Percentiles rank a stretch among this genome's conserved stretches.
Evolutionary conservation across 2,329 filamentous ascomycete species (phyloP).

Genomic region (Niveomyces coronatus): DNA sequence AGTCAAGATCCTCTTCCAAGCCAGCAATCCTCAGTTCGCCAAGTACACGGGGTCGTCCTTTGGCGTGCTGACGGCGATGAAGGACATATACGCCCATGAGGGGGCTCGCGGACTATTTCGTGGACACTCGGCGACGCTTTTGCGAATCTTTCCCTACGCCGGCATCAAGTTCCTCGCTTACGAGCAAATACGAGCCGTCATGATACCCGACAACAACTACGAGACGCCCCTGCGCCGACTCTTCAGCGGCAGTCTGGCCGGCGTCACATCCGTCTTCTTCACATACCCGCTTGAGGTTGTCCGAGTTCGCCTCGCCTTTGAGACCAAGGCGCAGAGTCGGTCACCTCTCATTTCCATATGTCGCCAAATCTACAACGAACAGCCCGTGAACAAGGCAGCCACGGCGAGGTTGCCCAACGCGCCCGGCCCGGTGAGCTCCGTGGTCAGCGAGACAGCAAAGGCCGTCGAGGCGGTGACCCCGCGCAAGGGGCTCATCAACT

Average conservation of each 20-base stretch:
- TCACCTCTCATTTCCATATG: conserved; percentile 69
- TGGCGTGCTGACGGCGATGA: conserved; percentile 72
- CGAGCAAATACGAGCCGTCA: conserved; percentile 75
- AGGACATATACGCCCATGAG: conserved; percentile 68
- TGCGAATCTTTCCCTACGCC: conserved; percentile 94
- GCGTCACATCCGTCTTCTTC: conserved; percentile 86
- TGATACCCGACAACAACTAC: conserved; percentile 62
- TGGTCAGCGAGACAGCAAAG: conserved; percentile 31
- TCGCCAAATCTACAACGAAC: conserved; percentile 77
- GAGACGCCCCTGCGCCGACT: conserved; percentile 75
- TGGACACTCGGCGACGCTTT: conserved; percentile 85
- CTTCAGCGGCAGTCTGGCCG: conserved; percentile 62
- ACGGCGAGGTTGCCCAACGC: conserved; percentile 20
- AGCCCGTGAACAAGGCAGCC: conserved; percentile 30
- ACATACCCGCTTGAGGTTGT: conserved; percentile 94
- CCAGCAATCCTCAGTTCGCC: conserved; percentile 83
- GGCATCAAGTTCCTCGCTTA: conserved; percentile 98
- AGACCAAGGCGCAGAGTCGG: conserved; percentile 66
- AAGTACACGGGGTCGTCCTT: conserved; percentile 88
- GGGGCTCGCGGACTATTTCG: conserved; percentile 74
- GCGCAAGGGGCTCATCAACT: conserved; percentile 67
- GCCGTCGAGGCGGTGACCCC: conserved; percentile 40
- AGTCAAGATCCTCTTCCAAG: conserved; percentile 97
- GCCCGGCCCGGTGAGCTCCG: conserved; percentile 21
- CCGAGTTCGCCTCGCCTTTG: conserved; percentile 84